Base-by-base conservation (phyloP, 78 protist genomes). In the Emiliania huxleyi region DNA sequence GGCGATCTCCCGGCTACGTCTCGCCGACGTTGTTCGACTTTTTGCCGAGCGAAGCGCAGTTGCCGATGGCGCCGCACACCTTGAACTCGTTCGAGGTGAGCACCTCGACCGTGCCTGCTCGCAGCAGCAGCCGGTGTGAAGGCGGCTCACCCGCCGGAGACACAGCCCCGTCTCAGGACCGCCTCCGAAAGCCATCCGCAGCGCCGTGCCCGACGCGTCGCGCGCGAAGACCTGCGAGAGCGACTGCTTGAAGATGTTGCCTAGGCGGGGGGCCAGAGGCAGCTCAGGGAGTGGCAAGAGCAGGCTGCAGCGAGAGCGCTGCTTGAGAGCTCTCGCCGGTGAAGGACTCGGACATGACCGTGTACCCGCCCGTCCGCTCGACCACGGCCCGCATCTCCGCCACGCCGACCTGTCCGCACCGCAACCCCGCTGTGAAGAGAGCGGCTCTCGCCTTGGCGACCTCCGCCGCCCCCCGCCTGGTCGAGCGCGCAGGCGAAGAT, bases 261-360 rank as follows among this genome's bases (percentile, higher is more conserved):
- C 94, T n/a, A n/a, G n/a, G n/a, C n/a, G n/a, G n/a, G n/a, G n/a
- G n/a, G n/a, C n/a, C n/a, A n/a, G n/a, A n/a, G n/a, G n/a, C n/a
- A n/a, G n/a, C n/a, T n/a, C n/a, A n/a, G n/a, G n/a, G n/a, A n/a
- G n/a, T n/a, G n/a, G n/a, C n/a, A n/a, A n/a, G n/a, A n/a, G n/a
- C n/a, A n/a, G n/a, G n/a, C n/a, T n/a, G n/a, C n/a, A n/a, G n/a
- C n/a, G n/a, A n/a, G n/a, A n/a, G n/a, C n/a, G n/a, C n/a, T n/a
- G n/a, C n/a, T n/a, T n/a, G n/a, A n/a, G n/a, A n/a, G n/a, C n/a
- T n/a, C n/a, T n/a, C n/a, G n/a, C n/a, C n/a, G 52, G 77, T 89
- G 96, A 96, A 98, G 48, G 95, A 77, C 94, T 98, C 99, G 12
- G 98, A 96, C 83, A 97, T 69, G 25, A 98, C 95, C 83, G 97